Conservation (phyloP, 768 basidiomycete genomes). For the Lactarius deliciosus region DNA sequence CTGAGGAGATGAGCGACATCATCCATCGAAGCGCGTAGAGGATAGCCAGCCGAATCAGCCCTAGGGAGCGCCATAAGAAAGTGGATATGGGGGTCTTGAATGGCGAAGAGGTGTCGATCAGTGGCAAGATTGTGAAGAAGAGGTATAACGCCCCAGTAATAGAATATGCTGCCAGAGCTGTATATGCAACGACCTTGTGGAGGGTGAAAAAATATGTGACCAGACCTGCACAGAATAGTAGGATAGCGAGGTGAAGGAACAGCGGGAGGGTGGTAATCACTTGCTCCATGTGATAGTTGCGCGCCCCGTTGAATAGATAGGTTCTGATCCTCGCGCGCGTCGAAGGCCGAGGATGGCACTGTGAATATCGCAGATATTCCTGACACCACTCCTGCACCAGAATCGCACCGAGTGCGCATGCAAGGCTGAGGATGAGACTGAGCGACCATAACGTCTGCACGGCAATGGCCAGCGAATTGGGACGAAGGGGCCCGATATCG, state of each 20-base stretch:
- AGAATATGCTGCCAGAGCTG: slow-evolving; percentile 6
- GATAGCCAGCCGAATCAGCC: slow-evolving; percentile 1
- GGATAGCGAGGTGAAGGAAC: slow-evolving; percentile 25
- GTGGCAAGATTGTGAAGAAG: slow-evolving; percentile 19
- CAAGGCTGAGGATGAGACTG: slow-evolving; percentile 19
- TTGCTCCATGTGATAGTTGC: slow-evolving; percentile 10
- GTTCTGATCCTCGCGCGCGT: slow-evolving; percentile 24
- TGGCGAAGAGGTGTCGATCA: slow-evolving; percentile 21
- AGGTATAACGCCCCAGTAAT: slow-evolving; percentile 10
- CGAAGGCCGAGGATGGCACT: slow-evolving; percentile 18
- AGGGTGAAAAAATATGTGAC: slow-evolving; percentile 20
- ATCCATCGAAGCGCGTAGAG: neutral
- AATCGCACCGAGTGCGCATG: slow-evolving; percentile 14
- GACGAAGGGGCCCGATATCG: neutral
- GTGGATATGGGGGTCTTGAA: slow-evolving; percentile 26
- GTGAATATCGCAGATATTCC: slow-evolving; percentile 13
- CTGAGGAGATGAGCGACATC: neutral
- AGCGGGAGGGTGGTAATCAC: slow-evolving; percentile 14
- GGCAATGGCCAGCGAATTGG: slow-evolving; percentile 1
- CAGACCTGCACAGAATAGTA: slow-evolving; percentile 26
- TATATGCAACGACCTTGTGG: slow-evolving; percentile 19
- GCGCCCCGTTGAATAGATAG: slow-evolving; percentile 21
- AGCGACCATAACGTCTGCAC: slow-evolving; percentile 20
- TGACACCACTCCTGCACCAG: slow-evolving; percentile 24
- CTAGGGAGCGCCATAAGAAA: slow-evolving; percentile 14